Evolutionary conservation across 371 early-diverging fungal genomes (phyloP).

Genomic region (Mortierella sp.): DNA sequence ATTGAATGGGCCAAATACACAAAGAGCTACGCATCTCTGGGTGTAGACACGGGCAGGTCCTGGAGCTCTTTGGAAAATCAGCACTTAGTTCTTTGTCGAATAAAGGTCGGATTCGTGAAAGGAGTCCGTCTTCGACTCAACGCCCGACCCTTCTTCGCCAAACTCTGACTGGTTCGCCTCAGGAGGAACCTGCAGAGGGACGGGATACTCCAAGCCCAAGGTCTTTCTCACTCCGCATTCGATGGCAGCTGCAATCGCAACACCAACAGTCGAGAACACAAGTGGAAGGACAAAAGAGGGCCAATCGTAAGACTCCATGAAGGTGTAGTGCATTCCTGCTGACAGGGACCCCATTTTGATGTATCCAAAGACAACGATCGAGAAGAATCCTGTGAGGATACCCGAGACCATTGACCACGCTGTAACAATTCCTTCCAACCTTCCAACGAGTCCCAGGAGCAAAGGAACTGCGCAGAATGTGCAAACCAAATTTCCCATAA

Average conservation of each 20-base stretch:
- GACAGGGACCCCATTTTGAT: constrained; percentile 28
- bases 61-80: too few relatives aligned
- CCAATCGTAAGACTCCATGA: constrained; percentile 45
- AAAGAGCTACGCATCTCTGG: too few relatives aligned
- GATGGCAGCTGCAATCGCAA: constrained; percentile 17
- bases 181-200: constrained; percentile 10
- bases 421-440: constrained; percentile 23
- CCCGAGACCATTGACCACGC: constrained; percentile 43
- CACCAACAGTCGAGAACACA: constrained; percentile 45
- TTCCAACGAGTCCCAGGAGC: constrained; percentile 53
- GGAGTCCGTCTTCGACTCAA: neutral
- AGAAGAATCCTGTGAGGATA: constrained; percentile 48
- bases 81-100: too few relatives aligned
- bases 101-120: neutral
- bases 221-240: constrained; percentile 37
- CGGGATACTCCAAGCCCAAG: constrained; percentile 17
- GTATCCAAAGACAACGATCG: constrained; percentile 51
- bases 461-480: constrained; percentile 55
- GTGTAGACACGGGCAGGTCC: too few relatives aligned
- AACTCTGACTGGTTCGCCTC: neutral
- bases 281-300: constrained; percentile 47
- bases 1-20: too few relatives aligned
- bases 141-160: neutral
- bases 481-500: constrained; percentile 59
- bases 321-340: constrained; percentile 45